Evolutionary conservation across 2,329 filamentous ascomycete species (phyloP).

Genomic region (Exophiala lecanii-corni): DNA sequence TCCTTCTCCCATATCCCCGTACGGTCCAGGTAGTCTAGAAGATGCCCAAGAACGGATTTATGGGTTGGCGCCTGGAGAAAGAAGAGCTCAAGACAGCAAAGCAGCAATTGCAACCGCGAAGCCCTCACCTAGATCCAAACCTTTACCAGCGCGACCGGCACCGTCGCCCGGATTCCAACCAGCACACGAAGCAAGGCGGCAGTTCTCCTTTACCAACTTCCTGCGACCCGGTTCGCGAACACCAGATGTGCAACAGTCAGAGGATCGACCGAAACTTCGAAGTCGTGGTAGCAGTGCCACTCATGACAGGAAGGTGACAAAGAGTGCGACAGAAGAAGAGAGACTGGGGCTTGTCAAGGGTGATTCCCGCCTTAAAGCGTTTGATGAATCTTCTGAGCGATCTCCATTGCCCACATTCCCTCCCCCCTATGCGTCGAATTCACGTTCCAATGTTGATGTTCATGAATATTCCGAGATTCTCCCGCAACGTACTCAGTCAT

Average conservation of each 20-base stretch:
- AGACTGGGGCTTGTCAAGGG: conserved; percentile 75
- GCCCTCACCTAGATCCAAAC: conserved; percentile 25
- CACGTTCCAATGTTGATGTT: conserved; percentile 14
- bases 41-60: conserved; percentile 45
- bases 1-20: conserved; percentile 34
- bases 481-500: conserved; percentile 17
- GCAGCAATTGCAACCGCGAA: conserved; percentile 6
- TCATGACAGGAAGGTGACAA: conserved; percentile 30
- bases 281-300: conserved; percentile 26
- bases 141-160: conserved; percentile 21
- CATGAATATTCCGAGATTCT: conserved; percentile 19
- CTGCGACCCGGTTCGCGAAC: conserved; percentile 53
- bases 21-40: conserved; percentile 28
- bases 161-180: conserved; percentile 16
- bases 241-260: conserved; percentile 17
- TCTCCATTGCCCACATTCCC: conserved; percentile 16
- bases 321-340: conserved; percentile 73
- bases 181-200: conserved; percentile 53
- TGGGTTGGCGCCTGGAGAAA: conserved; percentile 42
- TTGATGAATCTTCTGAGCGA: conserved; percentile 19
- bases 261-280: conserved; percentile 19
- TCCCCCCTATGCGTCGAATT: conserved; percentile 9
- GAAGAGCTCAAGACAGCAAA: conserved; percentile 37
- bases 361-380: conserved; percentile 44
- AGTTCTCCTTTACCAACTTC: conserved; percentile 90